These are phyloP conservation scores for Amaranthus palmeri DNA, from an alignment of 148 eudicot genomes.

Conservation along the genomic window DNA sequence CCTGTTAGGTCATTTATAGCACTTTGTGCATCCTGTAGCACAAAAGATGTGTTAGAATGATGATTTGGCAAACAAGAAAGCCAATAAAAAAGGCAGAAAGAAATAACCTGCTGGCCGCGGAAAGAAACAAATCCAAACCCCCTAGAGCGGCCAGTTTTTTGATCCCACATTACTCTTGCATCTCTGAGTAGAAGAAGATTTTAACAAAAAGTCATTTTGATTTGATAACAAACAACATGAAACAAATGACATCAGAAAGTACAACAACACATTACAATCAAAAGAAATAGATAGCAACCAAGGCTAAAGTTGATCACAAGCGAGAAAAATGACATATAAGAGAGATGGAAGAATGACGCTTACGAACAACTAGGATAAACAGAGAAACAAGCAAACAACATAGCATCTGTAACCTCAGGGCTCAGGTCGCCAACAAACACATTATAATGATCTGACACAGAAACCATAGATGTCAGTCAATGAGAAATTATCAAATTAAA, in stretches of 20 bases:
- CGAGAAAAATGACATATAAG: background rate
- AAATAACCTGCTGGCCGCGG: slow-evolving; percentile 72
- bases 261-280: background rate
- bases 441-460: slow-evolving; percentile 66
- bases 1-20: slow-evolving; percentile 92
- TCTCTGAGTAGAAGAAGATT: slow-evolving; percentile 47
- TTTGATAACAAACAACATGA: background rate
- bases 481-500: background rate
- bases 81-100: background rate
- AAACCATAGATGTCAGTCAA: slow-evolving; percentile 11
- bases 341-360: slow-evolving; percentile 35
- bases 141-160: slow-evolving; percentile 95
- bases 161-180: slow-evolving; percentile 99
- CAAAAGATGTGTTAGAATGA: slow-evolving; percentile 10
- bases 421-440: slow-evolving; percentile 98
- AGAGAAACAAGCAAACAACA: slow-evolving; percentile 88
- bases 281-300: background rate
- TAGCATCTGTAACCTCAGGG: slow-evolving; percentile 97
- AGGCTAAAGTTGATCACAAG: background rate
- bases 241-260: background rate
- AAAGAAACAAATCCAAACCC: slow-evolving; percentile 99
- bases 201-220: background rate
- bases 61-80: background rate
- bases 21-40: slow-evolving; percentile 85
- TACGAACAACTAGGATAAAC: slow-evolving; percentile 92